These are phyloP conservation scores for Gypsophila paniculata DNA, from an alignment of 179 eudicot genomes.

Conservation along the genomic window DNA sequence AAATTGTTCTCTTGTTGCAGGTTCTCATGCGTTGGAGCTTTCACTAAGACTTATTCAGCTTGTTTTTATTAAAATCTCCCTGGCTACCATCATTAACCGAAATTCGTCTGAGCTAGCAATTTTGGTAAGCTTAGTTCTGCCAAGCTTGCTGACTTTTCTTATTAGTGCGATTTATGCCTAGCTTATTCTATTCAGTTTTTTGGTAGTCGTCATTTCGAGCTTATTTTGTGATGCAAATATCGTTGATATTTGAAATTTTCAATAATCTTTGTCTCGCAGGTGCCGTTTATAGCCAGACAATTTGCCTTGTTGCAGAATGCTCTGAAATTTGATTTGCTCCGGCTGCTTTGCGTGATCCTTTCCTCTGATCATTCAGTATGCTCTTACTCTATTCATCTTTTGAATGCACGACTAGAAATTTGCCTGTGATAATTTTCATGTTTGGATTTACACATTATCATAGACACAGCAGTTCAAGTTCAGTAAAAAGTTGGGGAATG, in stretches of 20 bases:
- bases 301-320: constrained; percentile 73
- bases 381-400: not conserved
- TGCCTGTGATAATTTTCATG: not conserved
- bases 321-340: constrained; percentile 77
- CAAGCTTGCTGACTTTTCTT: not conserved
- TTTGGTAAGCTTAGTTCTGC: constrained; percentile 41
- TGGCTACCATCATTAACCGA: constrained; percentile 39
- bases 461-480: not conserved
- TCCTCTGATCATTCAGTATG: constrained; percentile 63
- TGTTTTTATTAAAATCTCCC: constrained; percentile 42
- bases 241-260: too few species aligned
- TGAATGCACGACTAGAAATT: not conserved
- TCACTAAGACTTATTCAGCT: constrained; percentile 56
- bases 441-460: not conserved
- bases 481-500: not conserved
- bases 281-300: constrained; percentile 51
- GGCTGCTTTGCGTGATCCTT: constrained; percentile 55
- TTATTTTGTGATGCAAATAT: not conserved
- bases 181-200: not conserved
- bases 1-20: constrained; percentile 34
- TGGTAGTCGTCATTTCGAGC: not conserved
- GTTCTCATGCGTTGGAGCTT: constrained; percentile 53
- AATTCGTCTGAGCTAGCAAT: constrained; percentile 52
- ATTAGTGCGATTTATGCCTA: not conserved
- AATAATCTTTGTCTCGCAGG: constrained; percentile 42